A percentile compares a stretch with the other conserved stretches of the same genome.
phyloP scores from a whole-genome alignment of 148 eudicot species.

The Silene uniflora region DNA sequence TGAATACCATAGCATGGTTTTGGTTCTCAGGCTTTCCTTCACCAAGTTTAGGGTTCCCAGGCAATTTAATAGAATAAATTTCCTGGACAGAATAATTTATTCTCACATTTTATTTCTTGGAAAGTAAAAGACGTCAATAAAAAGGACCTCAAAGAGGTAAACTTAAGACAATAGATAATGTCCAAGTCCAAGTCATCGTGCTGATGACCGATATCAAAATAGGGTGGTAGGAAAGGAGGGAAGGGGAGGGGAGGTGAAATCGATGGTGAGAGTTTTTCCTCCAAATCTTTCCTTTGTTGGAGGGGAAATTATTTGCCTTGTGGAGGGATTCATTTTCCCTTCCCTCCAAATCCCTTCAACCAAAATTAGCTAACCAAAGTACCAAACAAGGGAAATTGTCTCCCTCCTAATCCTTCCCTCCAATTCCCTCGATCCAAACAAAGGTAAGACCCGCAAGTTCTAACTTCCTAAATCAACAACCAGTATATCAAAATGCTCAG shows the following conservation, averaged over 20 bases:
- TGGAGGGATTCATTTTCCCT: too few relatives aligned
- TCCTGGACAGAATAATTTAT: constrained; percentile 46
- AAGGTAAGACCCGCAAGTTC: neutral
- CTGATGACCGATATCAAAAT: neutral
- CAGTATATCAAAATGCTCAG: neutral
- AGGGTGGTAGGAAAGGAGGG: too few relatives aligned
- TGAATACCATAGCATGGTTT: constrained; percentile 89
- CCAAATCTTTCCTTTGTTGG: too few relatives aligned
- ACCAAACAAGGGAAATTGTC: too few relatives aligned
- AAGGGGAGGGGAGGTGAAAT: too few relatives aligned
- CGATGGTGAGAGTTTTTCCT: too few relatives aligned
- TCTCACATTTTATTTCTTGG: neutral
- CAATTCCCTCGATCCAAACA: too few relatives aligned
- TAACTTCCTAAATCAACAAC: neutral
- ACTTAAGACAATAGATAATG: neutral
- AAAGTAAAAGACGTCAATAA: neutral
- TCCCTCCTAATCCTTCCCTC: too few relatives aligned
- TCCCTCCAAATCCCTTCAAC: too few relatives aligned
- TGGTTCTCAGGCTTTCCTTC: constrained; percentile 99
- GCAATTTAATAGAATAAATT: constrained; percentile 82
- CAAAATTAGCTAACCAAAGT: too few relatives aligned
- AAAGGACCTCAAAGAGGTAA: neutral
- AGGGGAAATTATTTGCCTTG: too few relatives aligned
- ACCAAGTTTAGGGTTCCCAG: constrained; percentile 97
- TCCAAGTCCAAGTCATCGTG: neutral